phyloP scores from a whole-genome alignment of 2,329 filamentous ascomycete genomes.

The Berkeleyomyces basicola region DNA sequence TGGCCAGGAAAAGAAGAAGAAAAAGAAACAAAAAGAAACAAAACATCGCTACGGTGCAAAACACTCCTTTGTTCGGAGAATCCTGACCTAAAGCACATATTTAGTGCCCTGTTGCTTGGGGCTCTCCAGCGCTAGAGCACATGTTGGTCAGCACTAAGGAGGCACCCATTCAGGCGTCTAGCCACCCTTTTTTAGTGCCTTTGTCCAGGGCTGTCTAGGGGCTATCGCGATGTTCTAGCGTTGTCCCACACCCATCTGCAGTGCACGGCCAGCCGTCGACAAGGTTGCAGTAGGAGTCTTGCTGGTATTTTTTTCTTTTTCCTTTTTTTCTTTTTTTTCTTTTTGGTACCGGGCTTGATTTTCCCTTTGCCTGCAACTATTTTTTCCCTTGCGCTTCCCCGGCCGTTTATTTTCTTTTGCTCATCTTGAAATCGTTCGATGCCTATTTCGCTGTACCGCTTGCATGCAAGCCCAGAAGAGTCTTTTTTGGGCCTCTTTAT shows the following conservation, averaged over 20 bases:
- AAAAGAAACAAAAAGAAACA: not conserved
- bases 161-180: too few relatives aligned
- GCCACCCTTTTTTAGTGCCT: too few relatives aligned
- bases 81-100: too few relatives aligned
- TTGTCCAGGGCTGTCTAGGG: too few relatives aligned
- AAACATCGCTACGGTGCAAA: not conserved
- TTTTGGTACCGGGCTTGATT: not conserved
- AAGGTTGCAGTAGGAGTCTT: not conserved
- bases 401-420: not conserved
- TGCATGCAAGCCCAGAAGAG: not conserved
- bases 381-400: not conserved
- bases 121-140: too few relatives aligned
- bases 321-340: not conserved
- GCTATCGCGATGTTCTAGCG: not conserved
- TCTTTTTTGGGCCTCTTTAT: not conserved
- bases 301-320: not conserved
- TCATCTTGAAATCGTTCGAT: conserved; percentile 4
- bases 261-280: not conserved
- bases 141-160: too few relatives aligned
- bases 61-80: not conserved
- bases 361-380: not conserved
- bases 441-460: conserved; percentile 1
- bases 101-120: too few relatives aligned
- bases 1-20: not conserved
- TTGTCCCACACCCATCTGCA: not conserved